Evolutionary conservation across 2,329 filamentous ascomycete species (phyloP).

Genomic region (Orbilia javanica): DNA sequence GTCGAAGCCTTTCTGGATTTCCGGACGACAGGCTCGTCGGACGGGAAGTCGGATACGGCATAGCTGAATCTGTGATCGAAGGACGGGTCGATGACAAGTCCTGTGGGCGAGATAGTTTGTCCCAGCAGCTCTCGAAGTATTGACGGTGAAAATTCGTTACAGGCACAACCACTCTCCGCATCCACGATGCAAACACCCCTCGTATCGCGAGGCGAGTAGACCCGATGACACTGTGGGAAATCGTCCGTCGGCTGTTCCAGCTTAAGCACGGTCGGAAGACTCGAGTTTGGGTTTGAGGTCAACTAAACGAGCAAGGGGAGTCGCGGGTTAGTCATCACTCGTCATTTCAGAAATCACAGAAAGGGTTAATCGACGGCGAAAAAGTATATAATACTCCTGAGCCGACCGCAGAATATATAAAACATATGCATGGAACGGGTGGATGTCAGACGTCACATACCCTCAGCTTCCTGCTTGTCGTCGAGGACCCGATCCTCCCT

Average conservation of each 20-base stretch:
- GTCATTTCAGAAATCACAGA: too few relatives aligned
- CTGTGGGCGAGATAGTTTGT: constrained; percentile 10
- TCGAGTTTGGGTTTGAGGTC: constrained; percentile 19
- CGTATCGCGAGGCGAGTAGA: constrained; percentile 20
- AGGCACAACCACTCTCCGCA: constrained; percentile 28
- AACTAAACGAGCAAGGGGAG: constrained; percentile 17
- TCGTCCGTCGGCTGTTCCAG: constrained; percentile 14
- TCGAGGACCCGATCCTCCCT: constrained; percentile 37
- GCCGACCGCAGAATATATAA: constrained; percentile 30
- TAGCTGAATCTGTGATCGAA: constrained; percentile 31
- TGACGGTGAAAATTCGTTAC: constrained; percentile 31
- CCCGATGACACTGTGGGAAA: constrained; percentile 19
- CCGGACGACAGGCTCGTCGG: constrained; percentile 10
- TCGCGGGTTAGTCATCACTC: constrained; percentile 13
- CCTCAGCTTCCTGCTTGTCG: constrained; percentile 30
- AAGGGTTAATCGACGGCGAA: constrained; percentile 7
- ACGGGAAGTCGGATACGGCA: constrained; percentile 36
- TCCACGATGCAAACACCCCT: constrained; percentile 34
- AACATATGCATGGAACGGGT: not conserved
- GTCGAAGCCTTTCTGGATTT: not conserved
- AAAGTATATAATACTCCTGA: constrained; percentile 17
- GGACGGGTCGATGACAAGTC: constrained; percentile 21
- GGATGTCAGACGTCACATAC: constrained; percentile 5
- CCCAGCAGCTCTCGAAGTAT: constrained; percentile 34
- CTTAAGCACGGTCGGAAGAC: constrained; percentile 39